These are phyloP conservation scores for Penicillium roqueforti DNA, from an alignment of 495 filamentous ascomycete species.

Conservation along the genomic window DNA sequence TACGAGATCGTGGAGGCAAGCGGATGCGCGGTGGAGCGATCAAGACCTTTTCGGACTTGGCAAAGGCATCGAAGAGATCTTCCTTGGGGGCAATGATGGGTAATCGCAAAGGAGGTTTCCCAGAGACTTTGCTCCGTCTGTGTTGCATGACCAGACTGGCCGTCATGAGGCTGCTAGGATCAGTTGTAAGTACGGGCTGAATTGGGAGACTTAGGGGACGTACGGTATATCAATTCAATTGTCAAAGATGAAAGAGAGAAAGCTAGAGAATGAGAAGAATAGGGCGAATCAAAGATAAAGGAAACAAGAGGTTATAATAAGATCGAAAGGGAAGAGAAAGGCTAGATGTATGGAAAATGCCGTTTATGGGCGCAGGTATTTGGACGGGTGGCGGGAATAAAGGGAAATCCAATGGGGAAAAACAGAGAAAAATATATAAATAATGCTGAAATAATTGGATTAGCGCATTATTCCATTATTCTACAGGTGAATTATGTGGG, in stretches of 20 bases:
- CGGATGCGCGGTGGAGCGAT: constrained; percentile 42
- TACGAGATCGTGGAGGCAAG: constrained; percentile 50
- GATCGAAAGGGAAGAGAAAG: constrained; percentile 1
- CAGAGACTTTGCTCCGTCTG: constrained; percentile 31
- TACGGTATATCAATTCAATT: not conserved
- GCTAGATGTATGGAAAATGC: constrained; percentile 6
- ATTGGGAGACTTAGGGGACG: constrained; percentile 7
- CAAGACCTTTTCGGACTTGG: constrained; percentile 26
- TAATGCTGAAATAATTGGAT: not conserved
- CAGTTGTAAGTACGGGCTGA: not conserved
- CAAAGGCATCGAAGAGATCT: constrained; percentile 21
- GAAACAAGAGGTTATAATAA: constrained; percentile 1
- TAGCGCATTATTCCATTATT: too few relatives aligned
- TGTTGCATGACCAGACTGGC: constrained; percentile 37
- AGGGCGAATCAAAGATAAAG: constrained; percentile 5
- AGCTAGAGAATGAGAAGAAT: not conserved
- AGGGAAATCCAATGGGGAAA: too few relatives aligned
- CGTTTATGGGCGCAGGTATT: constrained; percentile 17
- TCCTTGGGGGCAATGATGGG: constrained; percentile 50
- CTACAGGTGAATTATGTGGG: too few relatives aligned
- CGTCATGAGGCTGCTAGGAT: constrained; percentile 31
- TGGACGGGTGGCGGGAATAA: constrained; percentile 24
- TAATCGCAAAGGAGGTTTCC: constrained; percentile 37
- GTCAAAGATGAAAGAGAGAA: constrained; percentile 5
- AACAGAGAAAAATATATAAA: constrained; percentile 5